phyloP scores from a whole-genome alignment of 345 rosid species.

The Citrus reticulata region DNA sequence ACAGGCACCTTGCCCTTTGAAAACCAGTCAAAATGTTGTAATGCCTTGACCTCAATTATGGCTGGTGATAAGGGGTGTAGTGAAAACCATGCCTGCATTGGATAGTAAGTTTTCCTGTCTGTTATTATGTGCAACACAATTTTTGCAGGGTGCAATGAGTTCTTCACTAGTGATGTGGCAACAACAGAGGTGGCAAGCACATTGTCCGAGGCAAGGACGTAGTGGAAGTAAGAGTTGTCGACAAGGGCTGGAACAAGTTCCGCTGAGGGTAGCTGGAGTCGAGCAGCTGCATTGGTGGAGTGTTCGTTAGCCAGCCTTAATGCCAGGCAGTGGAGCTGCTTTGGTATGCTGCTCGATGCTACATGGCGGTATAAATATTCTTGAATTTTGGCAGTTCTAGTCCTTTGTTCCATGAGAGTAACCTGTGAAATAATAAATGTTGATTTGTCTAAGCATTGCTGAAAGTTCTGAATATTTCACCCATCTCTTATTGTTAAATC shows the following conservation, averaged over 20 bases:
- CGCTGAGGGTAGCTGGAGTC: slow-evolving; percentile 83
- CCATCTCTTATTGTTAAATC: not conserved
- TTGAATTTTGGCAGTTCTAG: slow-evolving; percentile 89
- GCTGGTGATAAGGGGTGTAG: slow-evolving; percentile 81
- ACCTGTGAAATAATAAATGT: slow-evolving; percentile 31
- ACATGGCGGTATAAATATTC: slow-evolving; percentile 88
- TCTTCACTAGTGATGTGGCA: slow-evolving; percentile 64
- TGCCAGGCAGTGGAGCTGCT: slow-evolving; percentile 86
- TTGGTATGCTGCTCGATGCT: slow-evolving; percentile 94
- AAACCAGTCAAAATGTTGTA: slow-evolving; percentile 98
- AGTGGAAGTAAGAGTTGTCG: slow-evolving; percentile 77
- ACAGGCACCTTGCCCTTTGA: slow-evolving; percentile 93
- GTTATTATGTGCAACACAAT: slow-evolving; percentile 85
- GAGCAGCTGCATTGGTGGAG: slow-evolving; percentile 87
- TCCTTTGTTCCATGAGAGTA: slow-evolving; percentile 75
- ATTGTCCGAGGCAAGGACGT: slow-evolving; percentile 86
- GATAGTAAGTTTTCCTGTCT: slow-evolving; percentile 84
- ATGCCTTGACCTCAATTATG: slow-evolving; percentile 83
- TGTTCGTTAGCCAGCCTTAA: slow-evolving; percentile 82
- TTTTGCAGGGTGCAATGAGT: slow-evolving; percentile 61
- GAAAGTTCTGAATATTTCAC: not conserved
- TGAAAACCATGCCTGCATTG: slow-evolving; percentile 99
- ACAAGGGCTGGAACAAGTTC: slow-evolving; percentile 85
- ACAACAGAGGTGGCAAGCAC: slow-evolving; percentile 93
- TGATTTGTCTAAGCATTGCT: not conserved